A percentile compares a stretch with the other conserved stretches of the same genome.
phyloP scores from a whole-genome alignment of 345 rosid genomes.

The Erucastrum elatum region DNA sequence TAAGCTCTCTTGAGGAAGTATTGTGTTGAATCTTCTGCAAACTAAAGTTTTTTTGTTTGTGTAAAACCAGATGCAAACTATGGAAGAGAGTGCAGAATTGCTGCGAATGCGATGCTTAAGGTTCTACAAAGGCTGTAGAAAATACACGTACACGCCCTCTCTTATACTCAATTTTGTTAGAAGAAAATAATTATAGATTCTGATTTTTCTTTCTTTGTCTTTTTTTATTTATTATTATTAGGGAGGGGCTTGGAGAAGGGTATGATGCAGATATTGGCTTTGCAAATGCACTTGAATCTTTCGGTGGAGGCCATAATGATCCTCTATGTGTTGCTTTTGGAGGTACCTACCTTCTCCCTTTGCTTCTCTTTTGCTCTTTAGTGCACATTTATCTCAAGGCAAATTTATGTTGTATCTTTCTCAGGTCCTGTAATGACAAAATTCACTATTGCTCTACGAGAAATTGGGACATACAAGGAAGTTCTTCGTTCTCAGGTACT shows the following conservation, averaged over 20 bases:
- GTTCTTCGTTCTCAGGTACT: constrained; percentile 78
- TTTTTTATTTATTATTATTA: constrained; percentile 27
- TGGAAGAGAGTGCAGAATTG: constrained; percentile 67
- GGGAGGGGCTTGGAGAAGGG: constrained; percentile 73
- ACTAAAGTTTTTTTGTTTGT: neutral
- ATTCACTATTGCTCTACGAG: constrained; percentile 71
- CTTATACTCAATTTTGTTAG: neutral
- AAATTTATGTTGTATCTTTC: neutral
- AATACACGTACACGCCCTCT: constrained; percentile 53
- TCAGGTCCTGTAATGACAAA: constrained; percentile 75
- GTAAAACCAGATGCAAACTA: constrained; percentile 50
- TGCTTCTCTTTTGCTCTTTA: neutral
- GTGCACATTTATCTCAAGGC: neutral
- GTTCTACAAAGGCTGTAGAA: constrained; percentile 70
- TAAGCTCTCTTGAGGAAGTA: neutral
- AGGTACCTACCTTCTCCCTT: constrained; percentile 40
- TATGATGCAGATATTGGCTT: constrained; percentile 65
- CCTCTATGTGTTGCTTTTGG: constrained; percentile 73
- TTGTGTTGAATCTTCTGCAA: constrained; percentile 1
- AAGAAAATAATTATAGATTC: neutral
- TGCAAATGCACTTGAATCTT: constrained; percentile 67
- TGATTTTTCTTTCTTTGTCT: neutral
- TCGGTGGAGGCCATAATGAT: constrained; percentile 73
- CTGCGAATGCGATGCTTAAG: constrained; percentile 57
- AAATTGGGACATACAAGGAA: constrained; percentile 76